A percentile compares a stretch with the other conserved stretches of the same genome.
Conservation (phyloP, 352 stramenopile species). For the Globisporangium spinosum region DNA sequence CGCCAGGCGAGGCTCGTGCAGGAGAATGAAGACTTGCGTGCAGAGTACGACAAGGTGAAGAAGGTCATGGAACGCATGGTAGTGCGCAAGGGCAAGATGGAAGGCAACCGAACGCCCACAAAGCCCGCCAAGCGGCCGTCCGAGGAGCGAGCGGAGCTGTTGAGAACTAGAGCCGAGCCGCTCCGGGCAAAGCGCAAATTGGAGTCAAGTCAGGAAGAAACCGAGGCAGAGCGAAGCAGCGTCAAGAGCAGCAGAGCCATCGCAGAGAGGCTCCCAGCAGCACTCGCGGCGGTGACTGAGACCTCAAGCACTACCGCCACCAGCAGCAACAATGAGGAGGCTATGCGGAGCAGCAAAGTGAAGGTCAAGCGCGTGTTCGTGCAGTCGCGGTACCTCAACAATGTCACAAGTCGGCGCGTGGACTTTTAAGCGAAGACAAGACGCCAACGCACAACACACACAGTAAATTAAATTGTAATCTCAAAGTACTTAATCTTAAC, state of each 20-base stretch:
- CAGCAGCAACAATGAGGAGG: constrained; percentile 2
- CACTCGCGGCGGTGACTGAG: not conserved
- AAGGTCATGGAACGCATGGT: constrained; percentile 64
- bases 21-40: constrained; percentile 50
- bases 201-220: not conserved
- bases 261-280: not conserved
- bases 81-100: constrained; percentile 27
- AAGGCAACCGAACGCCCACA: constrained; percentile 14
- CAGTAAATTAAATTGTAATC: constrained; percentile 12
- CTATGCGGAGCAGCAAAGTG: constrained; percentile 9
- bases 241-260: constrained; percentile 12
- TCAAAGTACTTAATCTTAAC: constrained; percentile 10
- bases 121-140: constrained; percentile 8
- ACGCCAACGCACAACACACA: no score
- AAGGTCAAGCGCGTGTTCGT: constrained; percentile 41
- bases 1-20: constrained; percentile 37
- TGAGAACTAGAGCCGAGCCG: constrained; percentile 8
- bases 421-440: constrained; percentile 10
- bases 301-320: constrained; percentile 2
- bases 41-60: constrained; percentile 61
- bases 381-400: constrained; percentile 41
- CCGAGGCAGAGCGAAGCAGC: not conserved
- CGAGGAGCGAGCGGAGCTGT: constrained; percentile 9
- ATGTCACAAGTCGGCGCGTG: constrained; percentile 22
- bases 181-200: constrained; percentile 17